phyloP scores from a whole-genome alignment of 495 filamentous ascomycete species.

The Rusavskia elegans region DNA sequence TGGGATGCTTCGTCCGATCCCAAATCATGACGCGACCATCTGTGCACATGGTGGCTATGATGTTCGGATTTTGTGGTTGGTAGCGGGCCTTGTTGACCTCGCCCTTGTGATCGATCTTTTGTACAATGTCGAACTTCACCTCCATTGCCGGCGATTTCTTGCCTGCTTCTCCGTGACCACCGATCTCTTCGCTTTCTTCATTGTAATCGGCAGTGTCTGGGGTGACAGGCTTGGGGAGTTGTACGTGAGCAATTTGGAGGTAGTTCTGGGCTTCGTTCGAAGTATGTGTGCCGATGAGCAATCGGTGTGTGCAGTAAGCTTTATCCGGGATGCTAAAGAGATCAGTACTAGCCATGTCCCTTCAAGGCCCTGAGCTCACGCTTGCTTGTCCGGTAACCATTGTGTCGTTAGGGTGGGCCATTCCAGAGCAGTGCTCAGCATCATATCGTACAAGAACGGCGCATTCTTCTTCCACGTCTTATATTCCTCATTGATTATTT shows the following conservation, averaged over 20 bases:
- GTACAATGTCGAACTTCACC: conserved; percentile 72
- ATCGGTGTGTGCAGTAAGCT: conserved; percentile 72
- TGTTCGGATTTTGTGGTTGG: conserved; percentile 91
- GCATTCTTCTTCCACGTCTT: conserved; percentile 99
- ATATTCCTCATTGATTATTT: conserved; percentile 97
- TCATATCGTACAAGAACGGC: conserved; percentile 94
- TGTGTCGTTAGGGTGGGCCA: conserved; percentile 97
- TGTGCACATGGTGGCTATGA: conserved; percentile 86
- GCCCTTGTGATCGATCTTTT: conserved; percentile 90
- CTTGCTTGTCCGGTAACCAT: conserved; percentile 94
- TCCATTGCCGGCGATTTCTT: conserved; percentile 51
- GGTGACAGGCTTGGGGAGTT: conserved; percentile 64
- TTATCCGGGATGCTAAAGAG: conserved; percentile 53
- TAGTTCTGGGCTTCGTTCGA: conserved; percentile 78
- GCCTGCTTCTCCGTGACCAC: conserved; percentile 57
- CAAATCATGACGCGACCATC: conserved; percentile 83
- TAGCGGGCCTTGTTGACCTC: conserved; percentile 99
- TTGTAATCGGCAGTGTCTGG: conserved; percentile 74
- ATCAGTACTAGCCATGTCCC: conserved; percentile 6
- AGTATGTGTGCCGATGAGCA: conserved; percentile 91
- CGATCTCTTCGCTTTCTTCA: conserved; percentile 80
- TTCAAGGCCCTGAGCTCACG: conserved; percentile 28
- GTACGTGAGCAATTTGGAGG: conserved; percentile 83
- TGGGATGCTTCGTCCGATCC: conserved; percentile 86
- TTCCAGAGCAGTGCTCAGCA: conserved; percentile 83